These are phyloP conservation scores for Populus alba DNA, from an alignment of 345 rosid genomes.

Conservation along the genomic window DNA sequence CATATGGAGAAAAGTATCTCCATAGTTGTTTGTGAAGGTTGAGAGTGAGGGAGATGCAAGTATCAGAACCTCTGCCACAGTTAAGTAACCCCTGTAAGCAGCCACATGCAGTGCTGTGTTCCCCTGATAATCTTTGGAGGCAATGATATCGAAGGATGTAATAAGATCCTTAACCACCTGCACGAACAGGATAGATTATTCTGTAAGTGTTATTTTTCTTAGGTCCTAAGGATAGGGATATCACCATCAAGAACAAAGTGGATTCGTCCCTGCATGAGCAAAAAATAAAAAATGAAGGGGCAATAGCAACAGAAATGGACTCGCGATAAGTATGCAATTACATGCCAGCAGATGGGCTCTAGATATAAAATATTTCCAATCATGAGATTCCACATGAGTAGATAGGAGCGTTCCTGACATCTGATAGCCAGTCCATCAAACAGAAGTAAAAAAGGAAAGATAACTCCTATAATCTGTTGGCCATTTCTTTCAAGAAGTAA, in stretches of 20 bases:
- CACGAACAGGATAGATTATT: slow-evolving; percentile 7
- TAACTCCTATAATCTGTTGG: background rate
- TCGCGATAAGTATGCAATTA: background rate
- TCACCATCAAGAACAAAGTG: background rate
- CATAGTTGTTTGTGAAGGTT: slow-evolving; percentile 45
- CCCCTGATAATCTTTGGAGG: slow-evolving; percentile 57
- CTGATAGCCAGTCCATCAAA: background rate
- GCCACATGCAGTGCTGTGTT: slow-evolving; percentile 84
- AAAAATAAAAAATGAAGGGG: background rate
- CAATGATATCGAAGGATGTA: slow-evolving; percentile 45
- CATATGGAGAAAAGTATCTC: slow-evolving; percentile 83
- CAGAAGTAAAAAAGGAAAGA: background rate
- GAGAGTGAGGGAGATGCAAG: slow-evolving; percentile 44
- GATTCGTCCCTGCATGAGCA: background rate
- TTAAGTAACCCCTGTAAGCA: slow-evolving; percentile 69
- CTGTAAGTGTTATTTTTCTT: background rate
- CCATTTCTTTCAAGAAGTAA: background rate
- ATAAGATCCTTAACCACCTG: slow-evolving; percentile 72
- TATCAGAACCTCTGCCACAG: slow-evolving; percentile 55
- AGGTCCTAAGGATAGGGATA: background rate
- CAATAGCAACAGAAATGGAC: background rate
- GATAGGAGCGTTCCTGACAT: background rate
- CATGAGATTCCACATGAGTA: background rate
- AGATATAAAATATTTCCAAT: background rate
- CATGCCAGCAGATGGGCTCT: background rate